Conservation (phyloP, 139 green algal species). For the Pleodorina starrii region DNA sequence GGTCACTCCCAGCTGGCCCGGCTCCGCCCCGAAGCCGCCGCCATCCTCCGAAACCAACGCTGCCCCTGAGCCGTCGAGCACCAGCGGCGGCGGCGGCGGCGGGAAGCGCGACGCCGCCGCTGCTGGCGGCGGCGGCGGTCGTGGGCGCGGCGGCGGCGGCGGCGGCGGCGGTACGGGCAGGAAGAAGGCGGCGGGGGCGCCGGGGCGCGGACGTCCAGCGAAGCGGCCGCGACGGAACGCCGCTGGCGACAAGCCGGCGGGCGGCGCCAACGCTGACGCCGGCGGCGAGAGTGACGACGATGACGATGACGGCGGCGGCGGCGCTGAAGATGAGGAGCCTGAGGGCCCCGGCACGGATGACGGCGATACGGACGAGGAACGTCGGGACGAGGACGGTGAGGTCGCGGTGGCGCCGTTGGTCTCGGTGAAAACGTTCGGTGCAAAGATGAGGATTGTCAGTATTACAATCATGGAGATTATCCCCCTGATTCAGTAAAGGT, state of each 20-base stretch:
- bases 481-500: too few species aligned
- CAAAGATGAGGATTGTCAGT: too few species aligned
- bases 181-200: neutral
- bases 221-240: neutral
- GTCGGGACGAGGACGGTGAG: neutral
- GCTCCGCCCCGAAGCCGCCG: neutral
- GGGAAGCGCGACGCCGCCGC: neutral
- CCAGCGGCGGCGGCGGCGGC: neutral
- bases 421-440: too few species aligned
- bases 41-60: neutral
- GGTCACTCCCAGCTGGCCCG: constrained; percentile 8
- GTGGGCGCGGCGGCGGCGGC: neutral
- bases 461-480: too few species aligned
- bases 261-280: neutral
- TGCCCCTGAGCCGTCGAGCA: neutral
- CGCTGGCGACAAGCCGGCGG: neutral
- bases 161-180: neutral
- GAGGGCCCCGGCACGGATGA: neutral
- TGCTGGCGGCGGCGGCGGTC: neutral
- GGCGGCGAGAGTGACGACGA: neutral
- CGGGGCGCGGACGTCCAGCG: neutral
- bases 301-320: neutral
- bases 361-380: neutral
- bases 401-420: too few species aligned
- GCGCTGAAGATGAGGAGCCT: neutral